These are phyloP conservation scores for Pseudogymnoascus verrucosus DNA, from an alignment of 2,329 filamentous ascomycete genomes.

Conservation along the genomic window DNA sequence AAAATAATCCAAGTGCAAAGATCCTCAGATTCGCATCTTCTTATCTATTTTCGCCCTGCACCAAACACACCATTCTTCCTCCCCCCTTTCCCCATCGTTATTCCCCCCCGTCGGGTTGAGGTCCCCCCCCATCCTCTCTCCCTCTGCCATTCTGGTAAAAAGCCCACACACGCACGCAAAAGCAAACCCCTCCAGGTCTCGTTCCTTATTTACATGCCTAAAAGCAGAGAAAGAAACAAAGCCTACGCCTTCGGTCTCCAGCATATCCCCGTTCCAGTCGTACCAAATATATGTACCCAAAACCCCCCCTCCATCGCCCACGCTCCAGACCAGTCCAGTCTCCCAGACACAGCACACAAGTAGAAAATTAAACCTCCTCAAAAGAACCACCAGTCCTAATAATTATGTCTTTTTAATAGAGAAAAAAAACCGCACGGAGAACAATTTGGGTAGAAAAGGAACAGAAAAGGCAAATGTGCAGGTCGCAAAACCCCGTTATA, in stretches of 20 bases:
- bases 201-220: constrained; percentile 5
- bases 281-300: constrained; percentile 1
- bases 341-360: not conserved
- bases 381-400: not conserved
- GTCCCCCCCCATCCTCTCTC: not conserved
- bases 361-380: not conserved
- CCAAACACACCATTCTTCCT: not conserved
- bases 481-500: not conserved
- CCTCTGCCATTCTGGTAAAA: not conserved
- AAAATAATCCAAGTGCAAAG: not conserved
- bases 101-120: too few relatives aligned
- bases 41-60: not conserved
- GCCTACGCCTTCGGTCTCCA: not conserved
- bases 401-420: not conserved
- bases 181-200: not conserved
- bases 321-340: too few relatives aligned
- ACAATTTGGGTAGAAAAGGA: not conserved
- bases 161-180: not conserved
- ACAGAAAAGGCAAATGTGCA: not conserved
- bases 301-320: not conserved
- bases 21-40: constrained; percentile 4
- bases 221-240: not conserved
- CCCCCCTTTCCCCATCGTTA: not conserved
- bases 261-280: not conserved
- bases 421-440: not conserved